Conservation (phyloP, 768 basidiomycete genomes). For the Mycena filopes region DNA sequence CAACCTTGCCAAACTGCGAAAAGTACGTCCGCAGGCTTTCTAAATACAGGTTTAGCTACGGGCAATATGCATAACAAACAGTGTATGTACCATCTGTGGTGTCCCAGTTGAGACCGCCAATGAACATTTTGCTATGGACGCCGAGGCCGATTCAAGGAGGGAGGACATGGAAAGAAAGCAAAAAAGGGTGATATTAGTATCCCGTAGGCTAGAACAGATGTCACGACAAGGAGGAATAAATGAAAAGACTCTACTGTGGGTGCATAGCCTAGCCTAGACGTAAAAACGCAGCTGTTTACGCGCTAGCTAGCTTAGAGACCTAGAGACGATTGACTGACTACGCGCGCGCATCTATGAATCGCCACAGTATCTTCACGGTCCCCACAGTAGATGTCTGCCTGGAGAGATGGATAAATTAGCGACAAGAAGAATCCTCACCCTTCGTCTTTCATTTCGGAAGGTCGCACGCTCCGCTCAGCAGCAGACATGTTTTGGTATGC, state of each 20-base stretch:
- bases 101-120: conserved; percentile 99
- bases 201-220: conserved; percentile 76
- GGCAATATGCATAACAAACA: conserved; percentile 49
- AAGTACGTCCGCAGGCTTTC: conserved; percentile 89
- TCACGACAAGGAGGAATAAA: conserved; percentile 69
- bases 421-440: conserved; percentile 79
- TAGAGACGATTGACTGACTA: conserved; percentile 56
- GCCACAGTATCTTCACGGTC: conserved; percentile 20
- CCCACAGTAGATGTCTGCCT: conserved; percentile 24
- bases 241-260: conserved; percentile 81
- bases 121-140: conserved; percentile 97
- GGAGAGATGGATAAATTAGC: conserved; percentile 18
- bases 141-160: conserved; percentile 37
- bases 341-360: conserved; percentile 41
- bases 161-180: conserved; percentile 50
- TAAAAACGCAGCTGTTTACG: conserved; percentile 66
- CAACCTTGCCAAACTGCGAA: conserved; percentile 95
- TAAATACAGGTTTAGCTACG: conserved; percentile 58
- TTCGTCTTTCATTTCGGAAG: conserved; percentile 97
- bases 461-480: conserved; percentile 76
- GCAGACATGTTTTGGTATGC: conserved; percentile 52
- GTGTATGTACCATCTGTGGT: conserved; percentile 93
- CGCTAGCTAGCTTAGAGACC: conserved; percentile 72
- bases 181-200: conserved; percentile 83
- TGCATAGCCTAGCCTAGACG: conserved; percentile 81